phyloP scores from a whole-genome alignment of 2,329 filamentous ascomycete species.

The Botrytis cinerea region DNA sequence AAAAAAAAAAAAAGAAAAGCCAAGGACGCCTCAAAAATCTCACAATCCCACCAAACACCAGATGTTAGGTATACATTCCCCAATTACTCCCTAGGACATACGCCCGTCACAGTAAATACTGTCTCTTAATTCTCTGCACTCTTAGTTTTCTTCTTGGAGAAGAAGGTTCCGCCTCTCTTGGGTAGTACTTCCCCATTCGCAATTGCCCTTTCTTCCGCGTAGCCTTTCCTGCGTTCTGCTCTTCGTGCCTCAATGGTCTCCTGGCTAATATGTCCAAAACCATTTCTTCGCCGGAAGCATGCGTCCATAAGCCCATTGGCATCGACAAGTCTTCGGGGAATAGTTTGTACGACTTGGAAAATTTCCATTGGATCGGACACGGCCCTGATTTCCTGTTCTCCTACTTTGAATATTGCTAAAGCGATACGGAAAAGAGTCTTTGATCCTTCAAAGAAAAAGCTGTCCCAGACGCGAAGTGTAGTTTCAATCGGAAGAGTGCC shows the following conservation, averaged over 20 bases:
- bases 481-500: conserved; percentile 90
- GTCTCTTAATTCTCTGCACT: conserved; percentile 10
- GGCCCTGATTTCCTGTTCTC: conserved; percentile 76
- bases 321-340: conserved; percentile 79
- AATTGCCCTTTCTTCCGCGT: conserved; percentile 41
- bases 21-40: neutral
- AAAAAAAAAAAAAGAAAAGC: conserved; percentile 10
- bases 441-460: conserved; percentile 92
- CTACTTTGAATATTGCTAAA: conserved; percentile 85
- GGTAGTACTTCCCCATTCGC: conserved; percentile 26
- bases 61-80: conserved; percentile 14
- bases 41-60: conserved; percentile 19
- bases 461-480: conserved; percentile 90
- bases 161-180: conserved; percentile 22
- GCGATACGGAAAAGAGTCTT: conserved; percentile 93
- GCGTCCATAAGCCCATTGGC: conserved; percentile 80
- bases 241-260: conserved; percentile 77
- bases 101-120: neutral
- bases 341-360: conserved; percentile 87
- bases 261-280: conserved; percentile 80
- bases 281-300: conserved; percentile 77
- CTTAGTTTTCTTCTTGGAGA: conserved; percentile 19
- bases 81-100: conserved; percentile 16
- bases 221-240: conserved; percentile 60
- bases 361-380: conserved; percentile 91